Evolutionary conservation across 768 basidiomycete genomes (phyloP).

Genomic region (Leucosporidium yakuticum): DNA sequence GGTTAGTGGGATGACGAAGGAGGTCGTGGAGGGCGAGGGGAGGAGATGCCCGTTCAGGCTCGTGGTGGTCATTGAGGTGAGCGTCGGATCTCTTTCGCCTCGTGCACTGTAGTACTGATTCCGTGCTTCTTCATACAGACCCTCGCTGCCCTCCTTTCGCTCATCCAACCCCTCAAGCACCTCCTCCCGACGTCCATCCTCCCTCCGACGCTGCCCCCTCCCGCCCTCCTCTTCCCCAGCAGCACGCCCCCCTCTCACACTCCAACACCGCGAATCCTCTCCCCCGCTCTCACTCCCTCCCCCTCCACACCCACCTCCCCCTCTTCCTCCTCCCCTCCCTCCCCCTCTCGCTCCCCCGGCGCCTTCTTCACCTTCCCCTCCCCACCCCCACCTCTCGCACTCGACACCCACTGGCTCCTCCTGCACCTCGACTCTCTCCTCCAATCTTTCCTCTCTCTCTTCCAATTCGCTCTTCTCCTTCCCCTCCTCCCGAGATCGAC

Average conservation of each 20-base stretch:
- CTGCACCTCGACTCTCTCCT: not conserved
- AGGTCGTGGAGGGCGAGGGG: not conserved
- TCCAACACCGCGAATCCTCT: too few relatives aligned
- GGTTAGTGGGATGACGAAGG: not conserved
- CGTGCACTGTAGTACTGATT: not conserved
- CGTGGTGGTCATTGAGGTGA: not conserved
- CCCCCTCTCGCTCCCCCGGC: not conserved
- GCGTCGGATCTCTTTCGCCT: not conserved
- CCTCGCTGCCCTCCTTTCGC: not conserved
- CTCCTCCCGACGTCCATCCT: slow-evolving; percentile 6
- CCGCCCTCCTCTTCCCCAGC: slow-evolving; percentile 1
- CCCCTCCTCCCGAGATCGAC: not conserved
- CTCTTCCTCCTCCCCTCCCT: not conserved
- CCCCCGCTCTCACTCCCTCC: not conserved
- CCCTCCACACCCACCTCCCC: not conserved
- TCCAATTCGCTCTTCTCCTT: not conserved
- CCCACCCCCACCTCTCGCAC: slow-evolving; percentile 29
- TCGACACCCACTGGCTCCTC: slow-evolving; percentile 32
- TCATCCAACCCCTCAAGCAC: slow-evolving; percentile 1
- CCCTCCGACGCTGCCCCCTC: not conserved
- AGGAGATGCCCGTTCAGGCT: slow-evolving; percentile 1
- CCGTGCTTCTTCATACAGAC: not conserved
- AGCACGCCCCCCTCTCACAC: too few relatives aligned
- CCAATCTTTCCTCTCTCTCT: not conserved
- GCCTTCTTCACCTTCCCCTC: not conserved